phyloP scores from a whole-genome alignment of 2,329 filamentous ascomycete genomes.

The Orbilia brochopaga region DNA sequence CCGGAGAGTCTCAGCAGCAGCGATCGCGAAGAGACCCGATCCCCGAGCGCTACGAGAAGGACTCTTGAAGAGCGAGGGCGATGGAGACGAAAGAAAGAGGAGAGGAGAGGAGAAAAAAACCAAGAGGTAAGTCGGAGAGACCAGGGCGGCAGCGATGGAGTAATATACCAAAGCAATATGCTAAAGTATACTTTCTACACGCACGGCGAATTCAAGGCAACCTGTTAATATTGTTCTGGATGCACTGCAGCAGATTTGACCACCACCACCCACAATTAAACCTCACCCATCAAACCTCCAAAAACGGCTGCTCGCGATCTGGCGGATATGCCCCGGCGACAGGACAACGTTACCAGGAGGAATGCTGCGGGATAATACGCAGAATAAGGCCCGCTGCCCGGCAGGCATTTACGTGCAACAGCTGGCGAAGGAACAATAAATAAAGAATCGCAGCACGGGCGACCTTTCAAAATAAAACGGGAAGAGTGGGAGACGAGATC shows the following conservation, averaged over 20 bases:
- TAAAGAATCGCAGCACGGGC: neutral
- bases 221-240: neutral
- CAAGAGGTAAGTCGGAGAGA: neutral
- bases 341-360: constrained; percentile 23
- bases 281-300: neutral
- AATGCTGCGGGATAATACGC: constrained; percentile 21
- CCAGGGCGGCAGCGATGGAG: neutral
- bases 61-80: no score
- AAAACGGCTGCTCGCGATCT: neutral
- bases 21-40: neutral
- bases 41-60: neutral
- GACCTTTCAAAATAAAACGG: constrained; percentile 2
- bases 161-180: no score
- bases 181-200: no score
- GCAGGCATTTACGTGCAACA: neutral
- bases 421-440: neutral
- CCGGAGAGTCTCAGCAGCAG: constrained; percentile 3
- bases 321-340: constrained; percentile 6
- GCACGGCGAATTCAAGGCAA: neutral
- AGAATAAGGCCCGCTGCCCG: constrained; percentile 1
- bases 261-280: neutral
- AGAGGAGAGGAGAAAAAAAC: constrained; percentile 17
- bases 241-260: no score
- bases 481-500: neutral
- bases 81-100: constrained; percentile 21